Conservation (phyloP, 1,284 basidiomycete genomes). For the Sporisorium sorghi region DNA sequence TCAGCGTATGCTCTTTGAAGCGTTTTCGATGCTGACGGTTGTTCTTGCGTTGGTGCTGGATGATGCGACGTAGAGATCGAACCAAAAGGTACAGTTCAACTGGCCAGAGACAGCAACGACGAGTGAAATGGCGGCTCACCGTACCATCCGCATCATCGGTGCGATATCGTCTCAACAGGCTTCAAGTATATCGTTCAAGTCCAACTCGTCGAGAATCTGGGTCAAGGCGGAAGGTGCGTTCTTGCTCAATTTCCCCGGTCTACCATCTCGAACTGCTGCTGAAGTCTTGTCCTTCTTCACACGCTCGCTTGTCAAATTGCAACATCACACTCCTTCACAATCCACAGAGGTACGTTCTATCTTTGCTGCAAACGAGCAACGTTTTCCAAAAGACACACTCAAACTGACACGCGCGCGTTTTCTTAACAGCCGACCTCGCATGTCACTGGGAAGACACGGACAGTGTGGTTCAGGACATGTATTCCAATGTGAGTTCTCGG, state of each 20-base stretch:
- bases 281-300: neutral
- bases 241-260: neutral
- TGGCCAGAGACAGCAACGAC: neutral
- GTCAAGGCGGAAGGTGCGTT: conserved; percentile 58
- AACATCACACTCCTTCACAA: neutral
- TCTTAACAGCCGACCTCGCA: conserved; percentile 48
- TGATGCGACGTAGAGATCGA: conserved; percentile 33
- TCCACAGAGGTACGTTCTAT: conserved; percentile 19
- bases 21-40: neutral
- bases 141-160: neutral
- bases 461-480: conserved; percentile 55
- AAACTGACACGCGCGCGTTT: neutral
- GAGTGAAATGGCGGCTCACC: neutral
- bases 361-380: no score
- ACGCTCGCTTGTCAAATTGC: neutral
- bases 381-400: neutral
- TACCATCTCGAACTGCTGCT: neutral
- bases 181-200: conserved; percentile 62
- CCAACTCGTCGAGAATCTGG: conserved; percentile 59
- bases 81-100: conserved; percentile 35
- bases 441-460: conserved; percentile 62
- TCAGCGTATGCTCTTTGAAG: neutral
- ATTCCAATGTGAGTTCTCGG: conserved; percentile 47
- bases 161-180: conserved; percentile 11
- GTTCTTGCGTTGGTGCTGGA: neutral